phyloP scores from a whole-genome alignment of 768 basidiomycete genomes.

The Leccinellum rugosiceps region DNA sequence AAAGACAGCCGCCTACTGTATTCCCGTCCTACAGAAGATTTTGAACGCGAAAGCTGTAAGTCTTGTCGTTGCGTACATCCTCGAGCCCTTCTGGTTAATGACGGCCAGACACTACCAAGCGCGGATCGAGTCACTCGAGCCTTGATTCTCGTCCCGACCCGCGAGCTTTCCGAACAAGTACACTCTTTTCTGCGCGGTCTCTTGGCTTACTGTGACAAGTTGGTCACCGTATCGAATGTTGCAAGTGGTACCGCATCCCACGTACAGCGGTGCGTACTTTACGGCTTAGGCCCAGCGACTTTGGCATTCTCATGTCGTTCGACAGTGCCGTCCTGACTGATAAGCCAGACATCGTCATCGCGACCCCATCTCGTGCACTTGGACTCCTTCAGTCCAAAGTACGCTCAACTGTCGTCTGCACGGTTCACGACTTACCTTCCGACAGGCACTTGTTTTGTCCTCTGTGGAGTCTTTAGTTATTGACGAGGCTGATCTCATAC shows the following conservation, averaged over 20 bases:
- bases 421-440: background rate
- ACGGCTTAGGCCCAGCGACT: background rate
- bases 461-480: constrained; percentile 85
- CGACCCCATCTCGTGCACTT: constrained; percentile 72
- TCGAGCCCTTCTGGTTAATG: background rate
- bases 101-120: constrained; percentile 32
- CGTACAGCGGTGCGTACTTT: constrained; percentile 58
- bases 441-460: constrained; percentile 59
- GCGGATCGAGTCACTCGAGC: constrained; percentile 65
- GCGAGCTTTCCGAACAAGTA: constrained; percentile 92
- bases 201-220: constrained; percentile 75
- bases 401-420: constrained; percentile 6
- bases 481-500: constrained; percentile 95
- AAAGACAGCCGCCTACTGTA: constrained; percentile 94
- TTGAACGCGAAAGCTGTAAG: constrained; percentile 75
- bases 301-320: background rate
- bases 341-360: constrained; percentile 74
- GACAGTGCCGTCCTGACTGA: constrained; percentile 57
- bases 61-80: constrained; percentile 11
- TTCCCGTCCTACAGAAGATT: constrained; percentile 89
- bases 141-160: constrained; percentile 82
- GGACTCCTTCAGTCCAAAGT: constrained; percentile 71
- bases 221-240: constrained; percentile 70
- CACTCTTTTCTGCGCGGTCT: constrained; percentile 61
- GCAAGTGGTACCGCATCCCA: constrained; percentile 68